Conservation (phyloP, 352 stramenopile species). For the Globisporangium okanoganense region DNA sequence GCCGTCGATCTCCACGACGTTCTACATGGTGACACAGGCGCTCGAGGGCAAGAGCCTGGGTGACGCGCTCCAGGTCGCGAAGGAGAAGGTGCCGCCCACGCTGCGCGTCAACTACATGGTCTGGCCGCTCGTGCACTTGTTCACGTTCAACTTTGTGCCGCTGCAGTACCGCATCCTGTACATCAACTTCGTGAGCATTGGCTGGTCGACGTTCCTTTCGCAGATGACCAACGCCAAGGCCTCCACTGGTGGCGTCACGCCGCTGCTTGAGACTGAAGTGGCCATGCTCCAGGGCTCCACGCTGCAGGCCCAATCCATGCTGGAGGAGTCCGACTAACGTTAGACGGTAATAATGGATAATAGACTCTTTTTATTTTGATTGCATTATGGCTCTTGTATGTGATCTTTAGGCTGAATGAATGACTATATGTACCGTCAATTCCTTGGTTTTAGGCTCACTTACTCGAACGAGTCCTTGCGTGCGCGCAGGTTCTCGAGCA, state of each 20-base stretch:
- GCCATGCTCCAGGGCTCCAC: background rate
- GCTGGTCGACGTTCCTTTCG: conserved; percentile 48
- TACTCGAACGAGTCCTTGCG: conserved; percentile 78
- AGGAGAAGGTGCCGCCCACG: conserved; percentile 32
- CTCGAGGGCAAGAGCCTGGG: conserved; percentile 32
- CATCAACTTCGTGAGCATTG: conserved; percentile 46
- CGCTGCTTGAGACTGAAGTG: conserved; percentile 1
- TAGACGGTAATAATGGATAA: too few species aligned
- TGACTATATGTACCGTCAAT: background rate
- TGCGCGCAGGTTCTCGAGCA: conserved; percentile 73
- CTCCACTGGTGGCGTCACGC: background rate
- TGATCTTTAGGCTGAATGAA: background rate
- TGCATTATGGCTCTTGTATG: background rate
- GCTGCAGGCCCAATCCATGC: conserved; percentile 3
- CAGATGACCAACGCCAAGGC: conserved; percentile 33
- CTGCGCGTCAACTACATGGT: conserved; percentile 42
- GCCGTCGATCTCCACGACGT: conserved; percentile 32
- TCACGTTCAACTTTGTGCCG: conserved; percentile 46
- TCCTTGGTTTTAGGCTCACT: conserved; percentile 2
- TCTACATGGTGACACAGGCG: conserved; percentile 37
- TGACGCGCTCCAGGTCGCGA: conserved; percentile 31
- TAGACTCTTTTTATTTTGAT: conserved; percentile 12
- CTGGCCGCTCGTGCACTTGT: conserved; percentile 42
- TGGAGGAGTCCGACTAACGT: conserved; percentile 8
- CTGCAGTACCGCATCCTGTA: conserved; percentile 53